A percentile compares a stretch with the other conserved stretches of the same genome.
Evolutionary conservation across 1,139 yeast species (phyloP).

Genomic region (Hemisphaericaspora subhashii): DNA sequence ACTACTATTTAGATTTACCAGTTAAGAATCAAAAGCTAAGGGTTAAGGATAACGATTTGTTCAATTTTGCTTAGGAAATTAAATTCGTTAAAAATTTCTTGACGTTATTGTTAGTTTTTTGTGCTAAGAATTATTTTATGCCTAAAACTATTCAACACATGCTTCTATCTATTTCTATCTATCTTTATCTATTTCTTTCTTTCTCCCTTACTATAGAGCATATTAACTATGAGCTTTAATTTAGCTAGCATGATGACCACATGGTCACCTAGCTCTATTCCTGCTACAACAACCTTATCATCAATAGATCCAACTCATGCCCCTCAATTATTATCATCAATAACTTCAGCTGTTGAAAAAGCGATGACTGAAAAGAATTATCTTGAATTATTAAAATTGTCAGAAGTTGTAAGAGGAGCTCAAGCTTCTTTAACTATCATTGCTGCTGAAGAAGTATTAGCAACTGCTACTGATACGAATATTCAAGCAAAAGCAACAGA

Average conservation of each 20-base stretch:
- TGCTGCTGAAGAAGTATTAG: slow-evolving; percentile 33
- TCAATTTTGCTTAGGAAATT: no score
- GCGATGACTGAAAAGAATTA: slow-evolving; percentile 15
- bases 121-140: no score
- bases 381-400: slow-evolving; percentile 18
- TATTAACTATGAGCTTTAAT: slow-evolving; percentile 1
- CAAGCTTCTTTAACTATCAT: slow-evolving; percentile 36
- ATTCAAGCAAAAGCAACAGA: slow-evolving; percentile 32
- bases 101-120: no score
- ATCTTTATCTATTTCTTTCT: background rate
- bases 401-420: slow-evolving; percentile 33
- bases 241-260: slow-evolving; percentile 10
- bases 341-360: slow-evolving; percentile 18
- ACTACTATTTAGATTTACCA: no score
- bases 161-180: background rate
- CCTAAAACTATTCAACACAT: no score
- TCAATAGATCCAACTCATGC: slow-evolving; percentile 24
- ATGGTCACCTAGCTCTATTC: slow-evolving; percentile 27
- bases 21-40: no score
- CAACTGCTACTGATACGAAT: slow-evolving; percentile 36
- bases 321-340: slow-evolving; percentile 17
- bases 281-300: slow-evolving; percentile 20
- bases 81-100: no score
- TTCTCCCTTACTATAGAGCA: background rate
- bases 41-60: no score